Base-by-base conservation (phyloP, 805 yeast species). In the Dipodascus geniculatus region DNA sequence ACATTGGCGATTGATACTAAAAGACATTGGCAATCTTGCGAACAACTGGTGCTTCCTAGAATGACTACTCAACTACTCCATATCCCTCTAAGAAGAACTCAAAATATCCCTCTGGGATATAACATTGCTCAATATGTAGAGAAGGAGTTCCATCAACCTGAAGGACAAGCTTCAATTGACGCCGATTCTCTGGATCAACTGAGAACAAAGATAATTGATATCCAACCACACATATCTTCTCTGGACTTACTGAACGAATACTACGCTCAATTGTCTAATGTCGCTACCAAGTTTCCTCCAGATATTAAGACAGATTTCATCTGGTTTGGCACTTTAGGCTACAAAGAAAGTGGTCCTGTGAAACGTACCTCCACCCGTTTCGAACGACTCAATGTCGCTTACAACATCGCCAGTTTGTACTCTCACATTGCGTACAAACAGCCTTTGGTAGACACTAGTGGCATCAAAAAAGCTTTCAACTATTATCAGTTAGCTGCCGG, bases 401-500 rank as follows among this genome's bases (percentile, higher is more conserved):
- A 78, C 68, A 89, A 87, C 65, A 65, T 86, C 42, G 96, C 82
- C 0, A 76, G 87, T 0, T 55, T 78, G 3, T 80, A 79, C 63
- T 79, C 90, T 0, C 76, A 74, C 35, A 58, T 81, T 51, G 95
- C 83, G 0, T 61, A 71, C 11, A 60, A 63, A 2, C 74, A 75
- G 55, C 73, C 78, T 24, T 62, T 75, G 38, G 67, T 70, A 47
- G 68, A 74, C 2, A 76, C 72, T 2, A 81, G 78, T 1, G 84
- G 85, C 0, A 61, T 83, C 51, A 85, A 83, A 61, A 71, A 71
- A 53, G 74, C 88, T 0, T 85, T 87, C 56, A 67, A 74, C 2
- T 77, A 74, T 58, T 85, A 82, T 62, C 96, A 87, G 66, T 51
- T 56, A 19, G 77, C 93, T 1, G 89, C 95, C 0, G 89, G 96